Evolutionary conservation across 345 rosid genomes (phyloP).

Genomic region (Luvunga scandens): DNA sequence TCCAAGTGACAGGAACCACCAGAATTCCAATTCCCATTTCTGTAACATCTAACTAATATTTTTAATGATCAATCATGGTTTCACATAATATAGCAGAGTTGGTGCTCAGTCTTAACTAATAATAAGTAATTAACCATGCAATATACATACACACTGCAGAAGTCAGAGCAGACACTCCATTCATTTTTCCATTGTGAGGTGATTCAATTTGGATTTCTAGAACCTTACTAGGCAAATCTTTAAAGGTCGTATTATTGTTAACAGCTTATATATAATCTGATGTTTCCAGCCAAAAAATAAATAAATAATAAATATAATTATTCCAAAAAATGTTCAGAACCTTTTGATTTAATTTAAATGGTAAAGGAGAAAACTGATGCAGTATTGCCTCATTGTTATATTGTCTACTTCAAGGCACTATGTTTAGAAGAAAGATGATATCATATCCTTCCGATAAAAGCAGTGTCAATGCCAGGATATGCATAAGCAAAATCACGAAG

Average conservation of each 20-base stretch:
- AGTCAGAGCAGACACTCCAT: background rate
- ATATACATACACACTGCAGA: background rate
- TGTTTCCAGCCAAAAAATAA: background rate
- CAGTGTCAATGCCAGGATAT: background rate
- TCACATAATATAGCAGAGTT: background rate
- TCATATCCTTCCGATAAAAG: background rate
- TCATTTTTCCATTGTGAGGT: background rate
- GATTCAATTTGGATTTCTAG: background rate
- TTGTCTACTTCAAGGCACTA: background rate
- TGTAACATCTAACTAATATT: conserved; percentile 22
- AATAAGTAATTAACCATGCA: background rate
- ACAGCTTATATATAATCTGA: background rate
- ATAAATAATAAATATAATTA: too few relatives aligned
- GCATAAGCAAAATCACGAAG: background rate
- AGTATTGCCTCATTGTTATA: background rate
- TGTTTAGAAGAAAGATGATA: background rate
- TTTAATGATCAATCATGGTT: background rate
- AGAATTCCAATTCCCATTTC: conserved; percentile 63
- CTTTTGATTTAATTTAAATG: background rate
- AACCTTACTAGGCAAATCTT: background rate
- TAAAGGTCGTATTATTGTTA: background rate
- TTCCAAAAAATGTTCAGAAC: background rate
- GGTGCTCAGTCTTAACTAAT: background rate
- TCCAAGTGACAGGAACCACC: conserved; percentile 66
- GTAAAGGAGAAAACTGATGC: background rate